Evolutionary conservation across 768 basidiomycete genomes (phyloP), one percentile per base, ranked within the genome.

Genomic region (Clitopilus hobsonii): DNA sequence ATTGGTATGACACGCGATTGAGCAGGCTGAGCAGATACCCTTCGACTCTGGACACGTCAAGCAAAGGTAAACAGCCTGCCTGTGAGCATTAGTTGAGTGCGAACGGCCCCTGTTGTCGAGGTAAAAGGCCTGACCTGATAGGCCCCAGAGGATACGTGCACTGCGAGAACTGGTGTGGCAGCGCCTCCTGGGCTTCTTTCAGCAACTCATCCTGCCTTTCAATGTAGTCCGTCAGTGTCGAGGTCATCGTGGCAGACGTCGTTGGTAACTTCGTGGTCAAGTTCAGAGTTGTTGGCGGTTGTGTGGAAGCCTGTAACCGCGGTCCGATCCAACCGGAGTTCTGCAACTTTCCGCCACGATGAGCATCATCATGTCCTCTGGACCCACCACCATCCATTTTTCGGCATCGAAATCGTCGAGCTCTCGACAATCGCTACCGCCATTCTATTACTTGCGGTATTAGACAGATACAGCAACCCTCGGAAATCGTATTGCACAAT

Each of bases 1-100:
- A 66, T 90, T 77, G 13, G 88, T 88, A 65, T 94, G 91, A 65
- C 91, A 94, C 22, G 91, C 88, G 51, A 93, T 79, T 25, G 89
- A 91, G 70, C 91, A 94, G 6, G 91, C 87, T 14, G 88, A 82
- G 60, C 91, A 93, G 54, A 93, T 74, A 18, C 90, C 90, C 53
- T 83, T 81, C 20, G 78, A 75, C 51, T 77, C 76, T 22, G 79
- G 75, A 65, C 91, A 94, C 1, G 88, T 86, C 7, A 84, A 69
- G 64, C 91, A 94, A 52, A 92, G 83, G 67, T 93, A 90, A 8
- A 93, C 83, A 0, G 89, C 84, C 69, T 94, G 91, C 54, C 85
- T 83, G 57, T 63, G 41, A 47, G 36, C 32, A 36, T 28, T 24
- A 56, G 49, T 64, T 56, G 28, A 58, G 50, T 57, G 36, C 30